These are phyloP conservation scores for Argentina anserina DNA, from an alignment of 306 rosid genomes.

Conservation along the genomic window DNA sequence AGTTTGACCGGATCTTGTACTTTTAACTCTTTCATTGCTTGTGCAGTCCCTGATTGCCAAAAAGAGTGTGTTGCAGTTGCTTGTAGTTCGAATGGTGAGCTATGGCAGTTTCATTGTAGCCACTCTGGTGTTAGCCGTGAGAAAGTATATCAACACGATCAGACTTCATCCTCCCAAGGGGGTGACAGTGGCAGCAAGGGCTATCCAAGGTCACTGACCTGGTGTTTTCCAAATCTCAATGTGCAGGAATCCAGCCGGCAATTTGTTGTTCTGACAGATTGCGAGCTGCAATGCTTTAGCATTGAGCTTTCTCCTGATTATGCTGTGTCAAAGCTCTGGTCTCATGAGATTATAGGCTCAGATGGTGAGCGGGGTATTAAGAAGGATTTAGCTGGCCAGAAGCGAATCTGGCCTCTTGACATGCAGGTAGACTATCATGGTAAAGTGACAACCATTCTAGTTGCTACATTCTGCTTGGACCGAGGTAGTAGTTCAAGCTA, in stretches of 20 bases:
- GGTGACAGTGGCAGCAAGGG: constrained; percentile 57
- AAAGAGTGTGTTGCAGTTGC: constrained; percentile 64
- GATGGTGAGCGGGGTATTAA: constrained; percentile 81
- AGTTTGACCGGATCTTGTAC: constrained; percentile 29
- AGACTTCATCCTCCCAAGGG: constrained; percentile 33
- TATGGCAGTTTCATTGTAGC: constrained; percentile 79
- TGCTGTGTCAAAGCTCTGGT: constrained; percentile 71
- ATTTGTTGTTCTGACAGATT: constrained; percentile 75
- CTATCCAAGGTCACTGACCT: constrained; percentile 89
- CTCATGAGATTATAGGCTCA: constrained; percentile 77
- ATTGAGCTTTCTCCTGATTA: constrained; percentile 49
- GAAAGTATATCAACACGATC: constrained; percentile 39
- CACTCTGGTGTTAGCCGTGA: constrained; percentile 55
- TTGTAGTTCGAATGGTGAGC: constrained; percentile 69
- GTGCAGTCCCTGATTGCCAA: constrained; percentile 48
- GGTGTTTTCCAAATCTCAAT: constrained; percentile 56
- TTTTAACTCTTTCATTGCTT: constrained; percentile 74
- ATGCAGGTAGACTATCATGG: constrained; percentile 71
- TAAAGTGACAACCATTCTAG: constrained; percentile 72
- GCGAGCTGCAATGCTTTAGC: constrained; percentile 67
- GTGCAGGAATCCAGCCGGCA: constrained; percentile 37
- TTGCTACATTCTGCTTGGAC: constrained; percentile 83
- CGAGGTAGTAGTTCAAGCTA: constrained; percentile 89
- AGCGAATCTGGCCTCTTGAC: constrained; percentile 90
- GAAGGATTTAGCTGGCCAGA: constrained; percentile 95